A percentile compares a stretch with the other conserved stretches of the same genome.
These are phyloP conservation scores for Podospora didyma DNA, from an alignment of 495 filamentous ascomycete genomes.

Conservation along the genomic window DNA sequence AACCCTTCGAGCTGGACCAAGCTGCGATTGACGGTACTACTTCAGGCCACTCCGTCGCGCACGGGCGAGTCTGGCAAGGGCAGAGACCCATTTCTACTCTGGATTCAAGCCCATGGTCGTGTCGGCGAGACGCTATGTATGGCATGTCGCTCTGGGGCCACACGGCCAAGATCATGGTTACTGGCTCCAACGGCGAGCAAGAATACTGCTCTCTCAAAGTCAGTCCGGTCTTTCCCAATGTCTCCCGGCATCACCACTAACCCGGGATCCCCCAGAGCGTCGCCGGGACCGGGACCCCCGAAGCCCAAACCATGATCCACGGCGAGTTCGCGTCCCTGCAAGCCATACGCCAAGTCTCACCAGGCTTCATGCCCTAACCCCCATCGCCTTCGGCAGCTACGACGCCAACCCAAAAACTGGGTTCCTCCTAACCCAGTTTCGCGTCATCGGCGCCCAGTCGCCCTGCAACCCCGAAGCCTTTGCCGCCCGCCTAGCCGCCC, in stretches of 20 bases:
- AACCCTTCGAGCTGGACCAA: not conserved
- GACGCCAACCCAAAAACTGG: conserved; percentile 8
- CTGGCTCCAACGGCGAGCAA: not conserved
- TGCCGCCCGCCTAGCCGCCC: conserved; percentile 32
- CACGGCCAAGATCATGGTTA: conserved; percentile 3
- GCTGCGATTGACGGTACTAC: not conserved
- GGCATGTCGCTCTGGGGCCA: conserved; percentile 12
- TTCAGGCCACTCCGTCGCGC: not conserved
- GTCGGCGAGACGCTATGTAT: not conserved
- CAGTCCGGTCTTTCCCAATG: not conserved
- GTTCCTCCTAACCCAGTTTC: conserved; percentile 16
- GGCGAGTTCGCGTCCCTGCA: conserved; percentile 15
- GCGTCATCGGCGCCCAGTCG: conserved; percentile 13
- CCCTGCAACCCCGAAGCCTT: conserved; percentile 10
- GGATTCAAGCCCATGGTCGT: conserved; percentile 4
- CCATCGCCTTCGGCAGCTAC: conserved; percentile 15
- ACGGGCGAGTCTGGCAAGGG: not conserved
- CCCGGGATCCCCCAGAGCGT: not conserved
- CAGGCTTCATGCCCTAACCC: conserved; percentile 2
- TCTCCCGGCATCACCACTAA: not conserved
- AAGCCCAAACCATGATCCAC: conserved; percentile 4
- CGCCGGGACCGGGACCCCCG: not conserved
- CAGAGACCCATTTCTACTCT: not conserved
- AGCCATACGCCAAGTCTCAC: conserved; percentile 8
- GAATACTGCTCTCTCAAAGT: conserved; percentile 6